phyloP scores from a whole-genome alignment of 2,329 filamentous ascomycete genomes.

The Aspergillus intermedius region DNA sequence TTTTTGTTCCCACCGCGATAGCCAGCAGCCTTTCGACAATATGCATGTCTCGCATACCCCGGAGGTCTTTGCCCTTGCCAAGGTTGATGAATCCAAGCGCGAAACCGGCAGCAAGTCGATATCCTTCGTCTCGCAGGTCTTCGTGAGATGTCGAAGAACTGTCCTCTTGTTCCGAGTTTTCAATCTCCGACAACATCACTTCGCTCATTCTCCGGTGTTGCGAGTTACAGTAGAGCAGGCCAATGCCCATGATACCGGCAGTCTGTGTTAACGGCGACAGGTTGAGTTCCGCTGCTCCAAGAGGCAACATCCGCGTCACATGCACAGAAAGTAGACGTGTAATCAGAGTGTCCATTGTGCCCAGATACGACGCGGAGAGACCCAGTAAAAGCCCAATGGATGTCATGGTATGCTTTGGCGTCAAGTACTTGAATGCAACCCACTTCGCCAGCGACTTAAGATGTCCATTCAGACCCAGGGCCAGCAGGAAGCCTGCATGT shows the following conservation, averaged over 20 bases:
- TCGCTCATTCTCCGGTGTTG: constrained; percentile 98
- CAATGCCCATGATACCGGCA: constrained; percentile 94
- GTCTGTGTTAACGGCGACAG: constrained; percentile 89
- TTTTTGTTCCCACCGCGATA: constrained; percentile 80
- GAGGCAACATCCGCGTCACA: constrained; percentile 87
- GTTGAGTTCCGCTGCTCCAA: constrained; percentile 88
- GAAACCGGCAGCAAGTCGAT: constrained; percentile 87
- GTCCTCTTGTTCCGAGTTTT: constrained; percentile 78
- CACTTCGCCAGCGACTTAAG: constrained; percentile 92
- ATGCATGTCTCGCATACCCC: constrained; percentile 87
- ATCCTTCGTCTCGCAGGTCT: constrained; percentile 85
- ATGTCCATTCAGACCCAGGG: constrained; percentile 87
- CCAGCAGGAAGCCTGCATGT: constrained; percentile 90
- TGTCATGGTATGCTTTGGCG: constrained; percentile 98
- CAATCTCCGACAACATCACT: constrained; percentile 96
- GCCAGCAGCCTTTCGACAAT: constrained; percentile 81
- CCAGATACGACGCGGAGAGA: constrained; percentile 85
- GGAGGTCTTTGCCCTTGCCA: constrained; percentile 79
- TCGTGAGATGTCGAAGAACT: constrained; percentile 57
- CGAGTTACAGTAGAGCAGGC: constrained; percentile 85
- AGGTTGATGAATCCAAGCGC: constrained; percentile 91
- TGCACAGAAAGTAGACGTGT: constrained; percentile 91
- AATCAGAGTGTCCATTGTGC: constrained; percentile 94
- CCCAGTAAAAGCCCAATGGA: constrained; percentile 92
- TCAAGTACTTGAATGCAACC: constrained; percentile 99